These are phyloP conservation scores for Hortiboletus rubellus DNA, from an alignment of 1,284 basidiomycete genomes.

Conservation along the genomic window DNA sequence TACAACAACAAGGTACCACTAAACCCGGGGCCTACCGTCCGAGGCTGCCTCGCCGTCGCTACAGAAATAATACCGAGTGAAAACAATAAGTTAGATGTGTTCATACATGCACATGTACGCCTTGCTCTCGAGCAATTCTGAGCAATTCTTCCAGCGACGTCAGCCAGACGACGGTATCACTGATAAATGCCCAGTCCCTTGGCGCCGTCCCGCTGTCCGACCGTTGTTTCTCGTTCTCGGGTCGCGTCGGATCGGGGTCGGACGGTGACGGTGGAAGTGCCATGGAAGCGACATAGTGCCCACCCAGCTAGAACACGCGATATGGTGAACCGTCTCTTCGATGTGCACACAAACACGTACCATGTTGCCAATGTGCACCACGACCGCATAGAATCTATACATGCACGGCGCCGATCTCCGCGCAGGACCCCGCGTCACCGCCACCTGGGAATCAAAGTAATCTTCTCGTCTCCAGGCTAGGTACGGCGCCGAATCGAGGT, in stretches of 20 bases:
- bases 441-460: slow-evolving; percentile 43
- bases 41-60: background rate
- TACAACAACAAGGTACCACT: background rate
- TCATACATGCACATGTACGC: slow-evolving; percentile 93
- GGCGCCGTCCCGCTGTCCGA: slow-evolving; percentile 18
- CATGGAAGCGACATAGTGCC: slow-evolving; percentile 83
- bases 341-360: slow-evolving; percentile 40
- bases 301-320: slow-evolving; percentile 57
- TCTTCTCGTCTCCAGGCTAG: slow-evolving; percentile 81
- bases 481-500: slow-evolving; percentile 82
- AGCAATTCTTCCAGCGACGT: slow-evolving; percentile 86
- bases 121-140: slow-evolving; percentile 84
- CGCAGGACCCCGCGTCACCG: slow-evolving; percentile 35
- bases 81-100: slow-evolving; percentile 44
- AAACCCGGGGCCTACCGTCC: too few relatives aligned
- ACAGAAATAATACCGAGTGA: background rate
- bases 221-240: slow-evolving; percentile 14
- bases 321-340: too few relatives aligned
- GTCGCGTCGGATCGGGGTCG: slow-evolving; percentile 3
- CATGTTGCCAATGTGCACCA: slow-evolving; percentile 91
- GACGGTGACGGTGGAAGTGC: slow-evolving; percentile 50
- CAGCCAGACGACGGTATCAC: slow-evolving; percentile 78
- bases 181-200: slow-evolving; percentile 89
- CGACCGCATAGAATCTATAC: slow-evolving; percentile 80
- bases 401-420: slow-evolving; percentile 52